Conservation (phyloP, 805 yeast species). For the Alloascoidea africana region DNA sequence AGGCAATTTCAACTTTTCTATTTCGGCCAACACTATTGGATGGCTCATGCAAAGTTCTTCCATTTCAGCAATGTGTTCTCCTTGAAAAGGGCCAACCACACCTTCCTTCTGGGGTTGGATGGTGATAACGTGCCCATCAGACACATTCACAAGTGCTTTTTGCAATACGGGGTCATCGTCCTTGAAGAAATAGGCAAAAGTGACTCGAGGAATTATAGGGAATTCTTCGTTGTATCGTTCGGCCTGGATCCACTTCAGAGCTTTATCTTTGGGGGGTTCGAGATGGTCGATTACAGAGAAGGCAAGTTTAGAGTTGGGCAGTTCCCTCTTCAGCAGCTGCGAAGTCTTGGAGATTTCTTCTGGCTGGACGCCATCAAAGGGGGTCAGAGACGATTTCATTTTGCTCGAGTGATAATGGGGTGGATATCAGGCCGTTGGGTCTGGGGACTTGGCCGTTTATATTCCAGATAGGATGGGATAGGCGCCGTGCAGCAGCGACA, state of each 20-base stretch:
- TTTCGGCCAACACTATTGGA: constrained; percentile 46
- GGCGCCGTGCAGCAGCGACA: too few species aligned
- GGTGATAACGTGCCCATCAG: constrained; percentile 46
- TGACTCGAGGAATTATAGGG: constrained; percentile 45
- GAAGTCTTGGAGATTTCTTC: background rate
- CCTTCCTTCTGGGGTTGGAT: constrained; percentile 38
- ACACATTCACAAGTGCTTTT: constrained; percentile 56
- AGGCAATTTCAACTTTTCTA: constrained; percentile 54
- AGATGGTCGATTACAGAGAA: constrained; percentile 51
- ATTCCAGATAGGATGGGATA: too few species aligned
- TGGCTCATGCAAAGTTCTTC: constrained; percentile 36
- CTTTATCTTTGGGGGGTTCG: constrained; percentile 64
- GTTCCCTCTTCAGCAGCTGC: background rate
- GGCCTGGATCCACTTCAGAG: constrained; percentile 47
- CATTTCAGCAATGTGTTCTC: constrained; percentile 43
- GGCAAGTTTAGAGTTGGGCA: constrained; percentile 6
- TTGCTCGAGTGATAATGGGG: too few species aligned
- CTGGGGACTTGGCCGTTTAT: too few species aligned
- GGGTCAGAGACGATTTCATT: too few species aligned
- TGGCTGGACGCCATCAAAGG: constrained; percentile 14
- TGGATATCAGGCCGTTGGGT: too few species aligned
- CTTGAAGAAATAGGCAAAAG: constrained; percentile 46
- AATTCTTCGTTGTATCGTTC: constrained; percentile 33
- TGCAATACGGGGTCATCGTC: constrained; percentile 29
- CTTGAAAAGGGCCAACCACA: constrained; percentile 49